Evolutionary conservation across 1,139 yeast species (phyloP).

Genomic region (Suhomyces guaymorum): DNA sequence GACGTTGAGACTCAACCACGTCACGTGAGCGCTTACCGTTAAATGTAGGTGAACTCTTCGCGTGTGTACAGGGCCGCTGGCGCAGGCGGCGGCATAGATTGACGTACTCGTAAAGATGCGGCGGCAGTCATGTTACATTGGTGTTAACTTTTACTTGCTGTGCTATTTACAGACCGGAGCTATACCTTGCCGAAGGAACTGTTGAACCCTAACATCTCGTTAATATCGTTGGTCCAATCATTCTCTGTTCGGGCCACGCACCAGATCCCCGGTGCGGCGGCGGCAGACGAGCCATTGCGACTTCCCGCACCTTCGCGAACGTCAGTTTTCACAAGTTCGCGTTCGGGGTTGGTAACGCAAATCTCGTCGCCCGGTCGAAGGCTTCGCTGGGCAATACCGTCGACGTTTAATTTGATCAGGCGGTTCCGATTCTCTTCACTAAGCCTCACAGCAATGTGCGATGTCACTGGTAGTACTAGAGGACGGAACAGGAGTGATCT

Average conservation of each 20-base stretch:
- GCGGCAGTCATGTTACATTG: too few species aligned
- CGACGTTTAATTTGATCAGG: slow-evolving; percentile 63
- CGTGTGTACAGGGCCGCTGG: too few species aligned
- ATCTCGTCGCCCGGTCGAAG: slow-evolving; percentile 77
- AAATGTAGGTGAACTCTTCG: too few species aligned
- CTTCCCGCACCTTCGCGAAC: background rate
- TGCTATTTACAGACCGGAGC: too few species aligned
- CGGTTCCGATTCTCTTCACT: slow-evolving; percentile 50
- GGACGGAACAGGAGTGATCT: slow-evolving; percentile 87
- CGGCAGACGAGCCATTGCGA: too few species aligned
- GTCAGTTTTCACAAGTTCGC: slow-evolving; percentile 21
- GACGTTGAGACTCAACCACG: too few species aligned
- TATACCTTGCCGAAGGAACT: slow-evolving; percentile 52
- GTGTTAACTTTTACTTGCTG: too few species aligned
- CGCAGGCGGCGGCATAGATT: too few species aligned
- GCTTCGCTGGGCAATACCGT: slow-evolving; percentile 74
- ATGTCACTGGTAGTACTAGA: slow-evolving; percentile 70
- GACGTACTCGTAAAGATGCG: too few species aligned
- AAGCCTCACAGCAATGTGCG: slow-evolving; percentile 67
- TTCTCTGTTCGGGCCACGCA: slow-evolving; percentile 80
- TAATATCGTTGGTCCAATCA: slow-evolving; percentile 90
- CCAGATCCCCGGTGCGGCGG: slow-evolving; percentile 63
- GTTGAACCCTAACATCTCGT: slow-evolving; percentile 85
- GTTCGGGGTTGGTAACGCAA: slow-evolving; percentile 48
- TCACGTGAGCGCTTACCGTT: too few species aligned